phyloP scores from a whole-genome alignment of 768 basidiomycete species.

The Hericium rajendrae region DNA sequence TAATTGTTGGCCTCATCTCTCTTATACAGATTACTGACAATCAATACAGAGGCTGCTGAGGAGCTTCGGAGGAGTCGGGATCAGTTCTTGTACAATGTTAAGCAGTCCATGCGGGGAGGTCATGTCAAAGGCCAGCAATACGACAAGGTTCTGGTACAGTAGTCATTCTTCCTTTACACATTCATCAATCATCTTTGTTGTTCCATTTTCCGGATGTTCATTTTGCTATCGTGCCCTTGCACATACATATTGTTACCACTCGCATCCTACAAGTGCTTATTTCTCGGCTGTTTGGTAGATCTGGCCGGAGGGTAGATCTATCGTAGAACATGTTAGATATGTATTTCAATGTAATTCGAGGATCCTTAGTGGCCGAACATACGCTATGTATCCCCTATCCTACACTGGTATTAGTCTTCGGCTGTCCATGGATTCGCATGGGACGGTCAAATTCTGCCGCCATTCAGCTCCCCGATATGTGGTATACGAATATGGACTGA shows the following conservation, averaged over 20 bases:
- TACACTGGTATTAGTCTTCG: not conserved
- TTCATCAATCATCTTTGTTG: not conserved
- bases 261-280: not conserved
- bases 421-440: not conserved
- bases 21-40: not conserved
- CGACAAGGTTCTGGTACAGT: slow-evolving; percentile 57
- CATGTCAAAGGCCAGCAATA: slow-evolving; percentile 71
- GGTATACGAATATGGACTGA: slow-evolving; percentile 87
- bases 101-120: slow-evolving; percentile 76
- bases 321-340: not conserved
- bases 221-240: not conserved
- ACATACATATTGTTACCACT: not conserved
- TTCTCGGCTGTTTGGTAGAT: not conserved
- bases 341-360: not conserved
- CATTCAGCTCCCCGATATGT: slow-evolving; percentile 77
- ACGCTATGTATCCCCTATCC: not conserved
- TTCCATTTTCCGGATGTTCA: not conserved
- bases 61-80: slow-evolving; percentile 88
- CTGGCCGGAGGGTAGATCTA: not conserved
- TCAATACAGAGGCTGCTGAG: slow-evolving; percentile 80
- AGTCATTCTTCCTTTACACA: not conserved
- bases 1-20: not conserved
- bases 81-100: slow-evolving; percentile 77
- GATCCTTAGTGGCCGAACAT: not conserved
- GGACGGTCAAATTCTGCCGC: not conserved